phyloP scores from a whole-genome alignment of 148 eudicot genomes.

The Hydrangea macrophylla region DNA sequence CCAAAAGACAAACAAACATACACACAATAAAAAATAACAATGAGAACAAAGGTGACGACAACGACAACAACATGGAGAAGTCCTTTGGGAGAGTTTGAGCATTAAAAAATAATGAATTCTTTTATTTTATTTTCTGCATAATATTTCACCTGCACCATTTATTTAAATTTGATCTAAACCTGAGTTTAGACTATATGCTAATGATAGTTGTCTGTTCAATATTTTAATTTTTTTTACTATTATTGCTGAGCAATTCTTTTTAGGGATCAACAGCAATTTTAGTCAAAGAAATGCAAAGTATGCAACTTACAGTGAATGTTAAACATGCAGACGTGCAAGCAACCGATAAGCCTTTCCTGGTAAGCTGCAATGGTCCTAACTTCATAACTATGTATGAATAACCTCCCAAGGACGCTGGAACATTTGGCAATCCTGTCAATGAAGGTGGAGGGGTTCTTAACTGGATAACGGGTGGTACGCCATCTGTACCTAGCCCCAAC shows the following conservation, averaged over 20 bases:
- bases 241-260: no score
- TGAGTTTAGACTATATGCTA: no score
- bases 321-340: slow-evolving; percentile 90
- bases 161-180: no score
- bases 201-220: no score
- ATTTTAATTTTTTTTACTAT: no score
- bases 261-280: no score
- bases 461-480: slow-evolving; percentile 63
- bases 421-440: slow-evolving; percentile 53
- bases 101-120: neutral
- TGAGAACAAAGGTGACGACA: neutral
- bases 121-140: neutral
- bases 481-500: slow-evolving; percentile 84
- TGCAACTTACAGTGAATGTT: slow-evolving; percentile 77
- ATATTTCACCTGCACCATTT: neutral
- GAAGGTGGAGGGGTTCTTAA: slow-evolving; percentile 82
- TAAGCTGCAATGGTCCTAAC: slow-evolving; percentile 83
- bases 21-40: no score
- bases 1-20: no score
- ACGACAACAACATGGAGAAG: no score
- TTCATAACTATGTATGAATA: slow-evolving; percentile 68
- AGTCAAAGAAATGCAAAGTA: neutral
- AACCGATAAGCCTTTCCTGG: slow-evolving; percentile 81
- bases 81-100: neutral
- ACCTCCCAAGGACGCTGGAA: slow-evolving; percentile 69